Percentiles rank a stretch among this genome's conserved stretches.
Conservation (phyloP, 139 green algal species). For the Pleodorina starrii region DNA sequence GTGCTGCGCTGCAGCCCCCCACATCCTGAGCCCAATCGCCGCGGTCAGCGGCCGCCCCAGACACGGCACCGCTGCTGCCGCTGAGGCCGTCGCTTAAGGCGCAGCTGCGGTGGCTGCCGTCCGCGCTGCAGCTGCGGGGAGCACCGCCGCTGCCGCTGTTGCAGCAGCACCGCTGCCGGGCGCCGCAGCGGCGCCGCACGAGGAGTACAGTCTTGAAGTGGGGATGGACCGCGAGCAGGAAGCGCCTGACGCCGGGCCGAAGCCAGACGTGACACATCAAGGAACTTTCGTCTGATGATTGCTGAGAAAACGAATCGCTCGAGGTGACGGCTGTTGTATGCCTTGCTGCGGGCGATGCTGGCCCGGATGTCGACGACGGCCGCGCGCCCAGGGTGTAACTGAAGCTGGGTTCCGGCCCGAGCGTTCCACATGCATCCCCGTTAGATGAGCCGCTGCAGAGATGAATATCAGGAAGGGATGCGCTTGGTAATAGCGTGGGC, state of each 20-base stretch:
- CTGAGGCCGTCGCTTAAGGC: neutral
- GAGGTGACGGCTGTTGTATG: too few species aligned
- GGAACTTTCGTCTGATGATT: neutral
- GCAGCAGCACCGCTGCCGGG: neutral
- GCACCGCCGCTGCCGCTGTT: neutral
- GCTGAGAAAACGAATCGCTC: too few species aligned
- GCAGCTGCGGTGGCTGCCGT: too few species aligned
- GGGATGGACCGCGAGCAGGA: neutral
- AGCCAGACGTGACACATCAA: neutral
- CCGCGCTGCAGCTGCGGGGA: too few species aligned
- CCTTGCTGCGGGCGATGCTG: neutral
- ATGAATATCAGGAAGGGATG: too few species aligned
- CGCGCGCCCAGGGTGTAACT: neutral
- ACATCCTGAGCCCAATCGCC: neutral
- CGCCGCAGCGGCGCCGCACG: neutral
- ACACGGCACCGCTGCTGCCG: neutral
- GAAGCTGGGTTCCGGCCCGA: neutral
- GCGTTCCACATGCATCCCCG: neutral
- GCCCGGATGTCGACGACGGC: neutral
- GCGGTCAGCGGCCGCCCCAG: neutral
- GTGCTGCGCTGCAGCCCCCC: too few species aligned
- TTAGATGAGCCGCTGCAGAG: neutral
- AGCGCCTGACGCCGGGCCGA: constrained; percentile 9
- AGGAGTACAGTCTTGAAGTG: neutral
- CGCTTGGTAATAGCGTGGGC: too few species aligned